Evolutionary conservation across 805 yeast genomes (phyloP).

Genomic region (Hanseniaspora meyeri): DNA sequence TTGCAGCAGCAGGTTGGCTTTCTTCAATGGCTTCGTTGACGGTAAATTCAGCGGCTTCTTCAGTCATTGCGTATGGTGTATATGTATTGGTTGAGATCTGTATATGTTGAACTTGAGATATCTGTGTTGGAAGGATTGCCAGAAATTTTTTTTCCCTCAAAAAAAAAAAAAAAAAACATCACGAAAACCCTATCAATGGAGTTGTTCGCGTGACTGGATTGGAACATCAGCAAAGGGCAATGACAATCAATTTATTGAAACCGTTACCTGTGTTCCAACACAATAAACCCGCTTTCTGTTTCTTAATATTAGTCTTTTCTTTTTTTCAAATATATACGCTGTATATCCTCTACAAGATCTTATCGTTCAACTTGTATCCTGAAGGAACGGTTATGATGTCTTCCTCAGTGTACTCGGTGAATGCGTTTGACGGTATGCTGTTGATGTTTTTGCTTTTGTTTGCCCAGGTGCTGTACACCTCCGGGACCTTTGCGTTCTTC

Average conservation of each 20-base stretch:
- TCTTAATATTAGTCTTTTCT: too few species aligned
- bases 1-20: not conserved
- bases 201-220: too few species aligned
- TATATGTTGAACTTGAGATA: not conserved
- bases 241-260: too few species aligned
- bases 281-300: too few species aligned
- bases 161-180: too few species aligned
- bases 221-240: too few species aligned
- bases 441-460: not conserved
- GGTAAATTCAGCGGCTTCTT: conserved; percentile 10
- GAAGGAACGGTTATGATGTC: conserved; percentile 10
- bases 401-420: conserved; percentile 7
- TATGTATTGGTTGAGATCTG: not conserved
- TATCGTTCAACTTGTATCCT: not conserved
- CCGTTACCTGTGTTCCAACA: too few species aligned
- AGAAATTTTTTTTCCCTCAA: too few species aligned
- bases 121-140: too few species aligned
- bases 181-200: too few species aligned
- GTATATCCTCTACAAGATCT: not conserved
- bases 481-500: conserved; percentile 81
- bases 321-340: conserved; percentile 15
- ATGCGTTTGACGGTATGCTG: not conserved
- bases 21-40: not conserved
- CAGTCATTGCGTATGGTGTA: not conserved
- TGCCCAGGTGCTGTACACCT: not conserved